phyloP scores from a whole-genome alignment of 345 rosid genomes.

The Lepidium africanum region DNA sequence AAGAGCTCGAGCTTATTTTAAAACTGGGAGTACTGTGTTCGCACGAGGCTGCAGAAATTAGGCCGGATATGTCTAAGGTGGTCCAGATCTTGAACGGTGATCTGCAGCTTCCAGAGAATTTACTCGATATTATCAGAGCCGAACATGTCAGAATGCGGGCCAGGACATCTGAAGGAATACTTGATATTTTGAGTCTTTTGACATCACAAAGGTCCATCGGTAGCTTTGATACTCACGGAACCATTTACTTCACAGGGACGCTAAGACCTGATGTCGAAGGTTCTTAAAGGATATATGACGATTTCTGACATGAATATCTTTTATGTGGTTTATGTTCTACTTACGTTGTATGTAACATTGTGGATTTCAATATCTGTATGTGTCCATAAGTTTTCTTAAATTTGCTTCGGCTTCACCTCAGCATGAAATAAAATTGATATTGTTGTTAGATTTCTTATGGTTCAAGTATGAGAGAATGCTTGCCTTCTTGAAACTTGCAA shows the following conservation, averaged over 20 bases:
- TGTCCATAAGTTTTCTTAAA: too few relatives aligned
- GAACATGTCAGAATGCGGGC: background rate
- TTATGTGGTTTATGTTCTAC: background rate
- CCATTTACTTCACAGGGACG: slow-evolving; percentile 9
- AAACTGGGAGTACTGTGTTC: slow-evolving; percentile 33
- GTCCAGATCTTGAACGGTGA: slow-evolving; percentile 11
- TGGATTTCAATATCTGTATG: too few relatives aligned
- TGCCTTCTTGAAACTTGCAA: slow-evolving; percentile 70
- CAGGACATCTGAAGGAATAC: background rate
- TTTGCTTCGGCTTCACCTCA: too few relatives aligned
- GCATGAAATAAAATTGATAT: too few relatives aligned
- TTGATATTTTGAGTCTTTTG: background rate
- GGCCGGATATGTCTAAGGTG: slow-evolving; percentile 28
- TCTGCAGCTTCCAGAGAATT: slow-evolving; percentile 11
- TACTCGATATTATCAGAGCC: background rate
- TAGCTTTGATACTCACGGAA: background rate
- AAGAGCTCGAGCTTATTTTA: slow-evolving; percentile 20
- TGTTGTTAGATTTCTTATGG: too few relatives aligned
- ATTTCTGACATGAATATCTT: background rate
- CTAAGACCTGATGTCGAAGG: background rate
- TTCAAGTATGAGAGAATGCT: too few relatives aligned
- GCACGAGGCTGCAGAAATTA: slow-evolving; percentile 10
- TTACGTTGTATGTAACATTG: background rate
- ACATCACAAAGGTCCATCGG: background rate
- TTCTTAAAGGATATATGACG: background rate